Percentiles rank a stretch among this genome's conserved stretches.
Conservation (phyloP, 1,139 yeast species). For the Candida albicans region DNA sequence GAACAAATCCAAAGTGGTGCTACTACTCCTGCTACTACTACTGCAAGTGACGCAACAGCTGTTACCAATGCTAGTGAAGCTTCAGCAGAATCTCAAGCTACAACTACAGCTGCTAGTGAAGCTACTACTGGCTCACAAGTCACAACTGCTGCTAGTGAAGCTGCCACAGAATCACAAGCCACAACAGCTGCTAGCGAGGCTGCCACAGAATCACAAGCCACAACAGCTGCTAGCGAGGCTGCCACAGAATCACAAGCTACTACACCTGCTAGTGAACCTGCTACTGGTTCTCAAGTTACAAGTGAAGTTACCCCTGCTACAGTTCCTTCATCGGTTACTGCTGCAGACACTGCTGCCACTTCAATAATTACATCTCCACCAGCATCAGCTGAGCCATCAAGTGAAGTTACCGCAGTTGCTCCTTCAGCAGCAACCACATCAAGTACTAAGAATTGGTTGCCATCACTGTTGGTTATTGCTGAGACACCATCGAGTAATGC, state of each 20-base stretch:
- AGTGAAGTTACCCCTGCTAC: constrained; percentile 2
- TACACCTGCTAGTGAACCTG: constrained; percentile 4
- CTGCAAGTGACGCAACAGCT: constrained; percentile 1
- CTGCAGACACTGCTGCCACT: constrained; percentile 3
- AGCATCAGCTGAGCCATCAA: constrained; percentile 4
- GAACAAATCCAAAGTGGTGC: not conserved
- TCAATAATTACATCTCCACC: constrained; percentile 9
- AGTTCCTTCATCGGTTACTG: not conserved
- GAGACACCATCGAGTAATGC: constrained; percentile 27
- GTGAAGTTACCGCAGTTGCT: constrained; percentile 6
- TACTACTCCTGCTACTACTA: not conserved
- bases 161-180: no score
- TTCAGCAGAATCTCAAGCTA: not conserved
- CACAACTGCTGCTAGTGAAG: not conserved
- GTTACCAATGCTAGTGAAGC: not conserved
- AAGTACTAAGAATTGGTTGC: constrained; percentile 47
- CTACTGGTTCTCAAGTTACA: not conserved
- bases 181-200: not conserved
- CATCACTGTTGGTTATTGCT: constrained; percentile 45
- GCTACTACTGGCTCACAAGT: not conserved
- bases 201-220: constrained; percentile 1
- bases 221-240: constrained; percentile 1
- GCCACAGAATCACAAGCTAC: constrained; percentile 7
- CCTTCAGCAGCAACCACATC: constrained; percentile 11
- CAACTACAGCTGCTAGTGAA: not conserved